Evolutionary conservation across 2,329 filamentous ascomycete genomes (phyloP), one percentile per base, ranked within the genome.

Genomic region (Ophiocordyceps australis): DNA sequence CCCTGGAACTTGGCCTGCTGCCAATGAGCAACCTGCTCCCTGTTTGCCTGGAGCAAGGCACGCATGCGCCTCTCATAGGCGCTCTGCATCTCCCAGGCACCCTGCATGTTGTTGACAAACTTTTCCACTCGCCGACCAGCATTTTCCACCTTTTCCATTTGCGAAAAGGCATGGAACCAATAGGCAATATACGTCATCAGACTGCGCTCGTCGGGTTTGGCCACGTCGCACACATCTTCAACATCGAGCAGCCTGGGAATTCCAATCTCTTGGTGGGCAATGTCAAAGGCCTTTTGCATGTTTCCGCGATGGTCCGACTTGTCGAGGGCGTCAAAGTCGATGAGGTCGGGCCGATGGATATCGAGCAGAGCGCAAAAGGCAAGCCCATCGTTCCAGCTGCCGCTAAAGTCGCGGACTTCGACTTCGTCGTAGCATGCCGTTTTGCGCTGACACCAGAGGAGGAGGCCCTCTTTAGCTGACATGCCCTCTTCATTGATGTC

Each of bases 111-210:
- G 46, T 81, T 82, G 39, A 98, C 80, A 43, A 98, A 98, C 53
- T 98, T 98, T 57, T 98, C 89, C 5, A 98, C 89, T 38, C 89
- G 71, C 32, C 89, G 71, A 5, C 89, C 89, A 4, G 89, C 89
- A 46, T 98, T 98, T 52, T 98, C 89, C 7, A 98, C 89, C 47
- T 86, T 79, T 55, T 98, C 89, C 74, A 98, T 91, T 45, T 95
- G 86, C 17, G 86, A 95, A 49, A 98, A 98, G 39, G 89, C 89
- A 47, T 98, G 89, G 65, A 98, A 98, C 89, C 89, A 98, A 59
- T 98, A 98, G 35, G 89, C 89, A 41, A 98, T 98, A 51, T 98
- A 98, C 1, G 89, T 98, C 89, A 98, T 98, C 46, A 98, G 64
- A 48, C 80, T 91, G 40, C 82, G 75, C 53, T 98, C 89, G 47